A percentile compares a stretch with the other conserved stretches of the same genome.
Conservation (phyloP, 2,329 filamentous ascomycete species). For the Metarhizium humberi region DNA sequence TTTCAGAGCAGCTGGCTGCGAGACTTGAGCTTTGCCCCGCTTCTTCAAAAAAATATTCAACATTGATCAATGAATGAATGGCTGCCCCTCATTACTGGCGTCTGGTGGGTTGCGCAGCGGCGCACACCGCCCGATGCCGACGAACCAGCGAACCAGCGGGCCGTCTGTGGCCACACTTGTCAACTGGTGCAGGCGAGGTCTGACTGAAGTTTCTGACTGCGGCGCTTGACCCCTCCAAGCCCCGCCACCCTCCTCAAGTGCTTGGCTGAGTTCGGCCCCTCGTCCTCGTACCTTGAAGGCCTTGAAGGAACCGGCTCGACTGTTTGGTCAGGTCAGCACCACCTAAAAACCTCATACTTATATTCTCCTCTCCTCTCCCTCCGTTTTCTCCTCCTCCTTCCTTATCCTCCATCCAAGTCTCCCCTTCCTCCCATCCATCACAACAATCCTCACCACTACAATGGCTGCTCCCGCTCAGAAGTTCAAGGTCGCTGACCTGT, state of each 20-base stretch:
- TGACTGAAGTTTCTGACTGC: background rate
- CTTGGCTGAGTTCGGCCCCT: background rate
- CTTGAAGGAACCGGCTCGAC: no score
- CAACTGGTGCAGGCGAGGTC: background rate
- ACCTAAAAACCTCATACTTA: conserved; percentile 13
- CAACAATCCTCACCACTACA: conserved; percentile 25
- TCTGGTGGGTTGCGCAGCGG: background rate
- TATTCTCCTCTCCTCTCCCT: conserved; percentile 1
- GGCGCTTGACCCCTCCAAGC: conserved; percentile 2
- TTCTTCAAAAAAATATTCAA: background rate
- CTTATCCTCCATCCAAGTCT: conserved; percentile 8
- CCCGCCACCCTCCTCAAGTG: background rate
- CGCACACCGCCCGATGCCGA: conserved; percentile 7
- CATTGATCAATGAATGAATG: no score
- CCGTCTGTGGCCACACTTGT: background rate
- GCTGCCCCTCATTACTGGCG: conserved; percentile 4
- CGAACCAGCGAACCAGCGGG: conserved; percentile 3
- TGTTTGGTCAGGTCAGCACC: conserved; percentile 2
- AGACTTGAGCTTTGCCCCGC: background rate
- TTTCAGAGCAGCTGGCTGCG: no score
- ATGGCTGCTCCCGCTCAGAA: conserved; percentile 75
- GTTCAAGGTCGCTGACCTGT: conserved; percentile 98
- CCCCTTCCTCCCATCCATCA: conserved; percentile 7
- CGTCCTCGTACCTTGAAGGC: background rate
- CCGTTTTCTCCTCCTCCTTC: conserved; percentile 8